Percentiles rank a stretch among this genome's conserved stretches.
Evolutionary conservation across 2,329 filamentous ascomycete genomes (phyloP).

Genomic region (Neurospora sp.): DNA sequence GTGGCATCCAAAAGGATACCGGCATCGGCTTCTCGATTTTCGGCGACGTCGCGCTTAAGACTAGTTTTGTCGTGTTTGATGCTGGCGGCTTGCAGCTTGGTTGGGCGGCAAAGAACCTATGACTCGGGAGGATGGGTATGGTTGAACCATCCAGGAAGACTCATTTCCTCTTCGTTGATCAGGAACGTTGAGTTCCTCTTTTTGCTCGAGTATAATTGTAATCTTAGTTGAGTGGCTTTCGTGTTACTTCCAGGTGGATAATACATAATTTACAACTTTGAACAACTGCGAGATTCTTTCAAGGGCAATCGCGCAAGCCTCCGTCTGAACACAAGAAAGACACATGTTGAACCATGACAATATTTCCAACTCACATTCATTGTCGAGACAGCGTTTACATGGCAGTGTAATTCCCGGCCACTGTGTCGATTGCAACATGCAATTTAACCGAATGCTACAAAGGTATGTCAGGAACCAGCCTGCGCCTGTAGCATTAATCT

Average conservation of each 20-base stretch:
- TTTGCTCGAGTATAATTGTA: neutral
- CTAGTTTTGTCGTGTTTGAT: slow-evolving; percentile 18
- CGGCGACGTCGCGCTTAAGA: slow-evolving; percentile 17
- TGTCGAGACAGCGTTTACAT: neutral
- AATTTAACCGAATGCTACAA: neutral
- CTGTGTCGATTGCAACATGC: neutral
- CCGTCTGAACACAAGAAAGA: neutral
- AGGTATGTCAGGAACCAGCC: neutral
- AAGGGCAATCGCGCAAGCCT: neutral
- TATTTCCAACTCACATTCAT: neutral
- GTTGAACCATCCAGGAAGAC: neutral
- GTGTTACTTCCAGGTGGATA: neutral
- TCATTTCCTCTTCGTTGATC: neutral
- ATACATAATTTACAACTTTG: neutral
- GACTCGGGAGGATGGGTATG: neutral
- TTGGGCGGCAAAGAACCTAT: slow-evolving; percentile 11
- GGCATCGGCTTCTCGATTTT: slow-evolving; percentile 15
- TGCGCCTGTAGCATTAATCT: neutral
- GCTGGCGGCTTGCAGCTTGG: slow-evolving; percentile 8
- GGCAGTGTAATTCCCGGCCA: neutral
- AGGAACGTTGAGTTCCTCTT: neutral
- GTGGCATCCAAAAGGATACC: slow-evolving; percentile 46
- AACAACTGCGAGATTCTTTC: neutral
- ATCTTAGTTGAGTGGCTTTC: neutral
- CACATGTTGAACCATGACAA: neutral